Conservation (phyloP, 257 asterid species). For the Knoxia roxburghii region DNA sequence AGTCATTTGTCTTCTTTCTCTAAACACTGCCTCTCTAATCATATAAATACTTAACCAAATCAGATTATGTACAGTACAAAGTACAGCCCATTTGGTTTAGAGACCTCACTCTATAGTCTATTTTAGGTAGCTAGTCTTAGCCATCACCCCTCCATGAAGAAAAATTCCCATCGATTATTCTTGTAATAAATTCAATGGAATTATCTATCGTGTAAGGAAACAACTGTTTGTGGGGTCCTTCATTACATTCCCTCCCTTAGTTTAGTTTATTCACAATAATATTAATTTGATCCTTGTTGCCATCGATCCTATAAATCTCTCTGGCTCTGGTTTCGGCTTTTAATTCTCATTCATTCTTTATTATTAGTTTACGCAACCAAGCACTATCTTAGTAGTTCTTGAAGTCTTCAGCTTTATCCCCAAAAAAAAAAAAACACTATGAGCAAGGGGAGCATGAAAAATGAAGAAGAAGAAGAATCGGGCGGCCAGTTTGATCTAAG, state of each 20-base stretch:
- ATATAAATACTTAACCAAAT: too few species aligned
- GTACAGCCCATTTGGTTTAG: too few species aligned
- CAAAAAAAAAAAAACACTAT: conserved; percentile 12
- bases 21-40: too few species aligned
- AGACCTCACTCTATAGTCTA: not conserved
- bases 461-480: conserved; percentile 25
- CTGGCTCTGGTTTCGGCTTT: conserved; percentile 17
- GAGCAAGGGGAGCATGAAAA: conserved; percentile 20
- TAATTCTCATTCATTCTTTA: conserved; percentile 20
- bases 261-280: too few species aligned
- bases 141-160: conserved; percentile 15
- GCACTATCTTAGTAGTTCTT: not conserved
- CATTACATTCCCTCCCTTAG: not conserved
- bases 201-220: conserved; percentile 20
- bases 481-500: conserved; percentile 35
- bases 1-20: too few species aligned
- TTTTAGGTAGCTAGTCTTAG: not conserved
- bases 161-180: conserved; percentile 29
- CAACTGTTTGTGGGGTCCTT: conserved; percentile 23
- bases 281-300: conserved; percentile 16
- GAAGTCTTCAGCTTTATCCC: not conserved
- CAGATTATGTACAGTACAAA: too few species aligned
- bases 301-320: conserved; percentile 38
- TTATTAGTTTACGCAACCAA: not conserved
- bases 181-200: conserved; percentile 10